Evolutionary conservation across 257 asterid genomes (phyloP).

Genomic region (Salvia miltiorrhiza): DNA sequence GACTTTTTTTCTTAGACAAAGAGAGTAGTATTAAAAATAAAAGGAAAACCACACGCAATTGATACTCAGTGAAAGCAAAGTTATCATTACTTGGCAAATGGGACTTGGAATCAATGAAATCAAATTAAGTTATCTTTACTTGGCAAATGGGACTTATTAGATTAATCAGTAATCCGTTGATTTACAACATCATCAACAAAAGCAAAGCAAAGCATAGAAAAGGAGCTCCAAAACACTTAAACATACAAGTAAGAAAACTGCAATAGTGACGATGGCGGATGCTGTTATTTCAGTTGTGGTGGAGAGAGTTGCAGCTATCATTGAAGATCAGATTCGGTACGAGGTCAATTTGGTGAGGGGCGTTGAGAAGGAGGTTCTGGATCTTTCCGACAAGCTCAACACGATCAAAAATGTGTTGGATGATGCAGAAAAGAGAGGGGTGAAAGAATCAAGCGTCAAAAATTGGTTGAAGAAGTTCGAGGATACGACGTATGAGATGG

Average conservation of each 20-base stretch:
- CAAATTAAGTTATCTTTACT: too few species aligned
- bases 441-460: background rate
- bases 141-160: too few species aligned
- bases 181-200: too few species aligned
- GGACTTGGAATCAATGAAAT: too few species aligned
- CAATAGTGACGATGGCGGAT: background rate
- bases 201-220: too few species aligned
- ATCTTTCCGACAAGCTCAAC: background rate
- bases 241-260: background rate
- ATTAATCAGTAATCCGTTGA: too few species aligned
- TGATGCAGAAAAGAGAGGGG: constrained; percentile 10
- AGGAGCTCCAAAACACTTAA: too few species aligned
- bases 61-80: too few species aligned
- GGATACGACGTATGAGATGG: background rate
- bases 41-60: too few species aligned
- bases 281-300: background rate
- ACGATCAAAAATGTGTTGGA: background rate
- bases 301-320: background rate
- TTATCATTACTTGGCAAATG: too few species aligned
- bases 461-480: constrained; percentile 13
- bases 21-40: too few species aligned
- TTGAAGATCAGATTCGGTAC: background rate
- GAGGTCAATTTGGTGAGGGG: constrained; percentile 20
- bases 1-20: too few species aligned
- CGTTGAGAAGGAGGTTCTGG: background rate